Base-by-base conservation (phyloP, 805 yeast genomes). In the Lachancea kluyveri region DNA sequence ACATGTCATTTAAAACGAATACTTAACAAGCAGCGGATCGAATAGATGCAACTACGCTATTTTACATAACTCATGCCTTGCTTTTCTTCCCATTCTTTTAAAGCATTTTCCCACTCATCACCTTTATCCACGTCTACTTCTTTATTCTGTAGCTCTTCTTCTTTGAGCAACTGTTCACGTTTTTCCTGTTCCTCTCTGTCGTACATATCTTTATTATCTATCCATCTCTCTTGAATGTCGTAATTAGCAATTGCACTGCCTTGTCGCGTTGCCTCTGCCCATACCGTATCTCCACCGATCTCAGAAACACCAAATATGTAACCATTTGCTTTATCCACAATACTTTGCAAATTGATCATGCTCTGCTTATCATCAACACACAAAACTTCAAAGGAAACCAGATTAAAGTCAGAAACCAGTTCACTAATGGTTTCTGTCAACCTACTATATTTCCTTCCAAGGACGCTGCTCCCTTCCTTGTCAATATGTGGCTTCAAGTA, bases 231-330 rank as follows among this genome's bases (percentile, higher is more conserved):
- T 45, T 92, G 98, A 4, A 86, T 73, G 53, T 88, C 96, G 5
- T 74, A 62, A 24, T 51, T 43, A 21, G 51, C 75, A 26, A 68
- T 55, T 27, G 67, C 57, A 8, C 83, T 77, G 23, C 88, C 79
- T 51, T 83, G 85, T 42, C 97, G 68, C 1, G 90, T 72, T 1
- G 96, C 95, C 46, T 90, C 95, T n/a, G 87, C 83, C 98, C 98
- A 92, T 2, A 92, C 77, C 0, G 90, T 74, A 52, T 92, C 99
- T n/a, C 97, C 98, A 2, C 96, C 95, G 6, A 90, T 68, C 46
- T 92, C 99, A 18, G 87, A 83, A 1, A 88, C 67, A 0, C 99
- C 99, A 63, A 85, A 86, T 44, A 83, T 71, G 53, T 92, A 92
- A 0, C 99, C 99, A 46, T 80, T 84, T 3, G 96, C 90, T 52